Evolutionary conservation across 2,329 filamentous ascomycete species (phyloP), one percentile per base, ranked within the genome.

Genomic region (Proliferodiscus dingleyae): DNA sequence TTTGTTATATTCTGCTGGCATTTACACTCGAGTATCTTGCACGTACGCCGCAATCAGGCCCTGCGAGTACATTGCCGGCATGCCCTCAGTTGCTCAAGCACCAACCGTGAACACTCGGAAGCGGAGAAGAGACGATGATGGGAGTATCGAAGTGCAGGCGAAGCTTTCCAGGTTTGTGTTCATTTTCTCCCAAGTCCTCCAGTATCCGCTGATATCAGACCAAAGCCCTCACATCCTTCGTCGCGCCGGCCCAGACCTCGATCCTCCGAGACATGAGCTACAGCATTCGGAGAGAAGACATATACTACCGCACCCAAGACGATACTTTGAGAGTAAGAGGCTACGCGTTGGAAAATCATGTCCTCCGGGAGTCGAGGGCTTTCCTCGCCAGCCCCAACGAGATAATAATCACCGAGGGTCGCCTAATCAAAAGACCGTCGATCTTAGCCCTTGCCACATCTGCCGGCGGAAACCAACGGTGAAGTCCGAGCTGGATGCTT

Each of bases 381-480:
- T n/a, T n/a, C n/a, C n/a, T n/a, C n/a, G n/a, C n/a, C n/a, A n/a
- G n/a, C n/a, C n/a, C n/a, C n/a, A n/a, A n/a, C n/a, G n/a, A n/a
- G n/a, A n/a, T n/a, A n/a, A n/a, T n/a, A n/a, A n/a, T n/a, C n/a
- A n/a, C n/a, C n/a, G n/a, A n/a, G n/a, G n/a, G n/a, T n/a, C n/a
- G n/a, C n/a, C n/a, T n/a, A n/a, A n/a, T n/a, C n/a, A 28, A 10
- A 44, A 32, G 13, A 52, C 45, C 24, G 40, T 53, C 7, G 55
- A 60, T 45, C 66, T 80, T 21, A 68, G 66, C 30, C 74, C 81
- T 0, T 87, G 83, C 62, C 80, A 86, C 65, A 77, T 85, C 52
- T 87, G 83, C 69, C 75, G 77, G 56, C 75, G 80, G 33, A 75
- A 75, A 43, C 83, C 83, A 1, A 81, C 73, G 42, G 79, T 79